These are phyloP conservation scores for Pseudocercospora eumusae DNA, from an alignment of 2,329 filamentous ascomycete genomes.

Conservation along the genomic window DNA sequence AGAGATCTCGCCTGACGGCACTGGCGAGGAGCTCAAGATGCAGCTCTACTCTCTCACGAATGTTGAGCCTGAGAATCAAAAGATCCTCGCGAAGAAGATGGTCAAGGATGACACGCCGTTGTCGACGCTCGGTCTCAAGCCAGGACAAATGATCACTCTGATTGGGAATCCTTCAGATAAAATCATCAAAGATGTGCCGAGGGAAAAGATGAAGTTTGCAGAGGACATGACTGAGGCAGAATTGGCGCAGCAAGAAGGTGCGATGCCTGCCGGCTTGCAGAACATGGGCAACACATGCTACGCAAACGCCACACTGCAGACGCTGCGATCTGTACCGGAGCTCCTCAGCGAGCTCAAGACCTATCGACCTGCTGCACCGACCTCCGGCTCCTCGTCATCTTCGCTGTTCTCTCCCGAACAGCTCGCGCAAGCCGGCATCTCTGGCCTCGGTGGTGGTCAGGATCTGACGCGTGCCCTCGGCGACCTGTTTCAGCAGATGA, in stretches of 20 bases:
- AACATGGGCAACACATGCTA: conserved; percentile 99
- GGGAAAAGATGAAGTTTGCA: conserved; percentile 80
- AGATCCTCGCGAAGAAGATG: conserved; percentile 91
- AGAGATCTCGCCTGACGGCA: conserved; percentile 75
- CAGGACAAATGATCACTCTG: conserved; percentile 89
- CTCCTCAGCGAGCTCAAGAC: conserved; percentile 74
- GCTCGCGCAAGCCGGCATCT: conserved; percentile 55
- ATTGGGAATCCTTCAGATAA: conserved; percentile 82
- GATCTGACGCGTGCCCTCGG: conserved; percentile 78
- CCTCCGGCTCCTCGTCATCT: conserved; percentile 30
- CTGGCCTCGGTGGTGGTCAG: conserved; percentile 59
- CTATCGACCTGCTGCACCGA: conserved; percentile 50
- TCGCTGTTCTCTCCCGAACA: conserved; percentile 40
- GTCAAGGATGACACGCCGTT: conserved; percentile 94
- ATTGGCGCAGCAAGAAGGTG: conserved; percentile 76
- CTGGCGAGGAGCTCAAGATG: conserved; percentile 91
- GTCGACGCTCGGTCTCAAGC: conserved; percentile 79
- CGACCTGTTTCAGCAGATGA: conserved; percentile 86
- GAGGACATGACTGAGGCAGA: conserved; percentile 99
- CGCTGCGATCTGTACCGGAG: conserved; percentile 84
- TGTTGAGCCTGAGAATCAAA: conserved; percentile 94
- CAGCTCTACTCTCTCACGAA: conserved; percentile 94
- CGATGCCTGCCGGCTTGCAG: conserved; percentile 81
- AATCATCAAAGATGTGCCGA: conserved; percentile 65
- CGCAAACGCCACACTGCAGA: conserved; percentile 95